Conservation (phyloP, 345 rosid genomes). For the Dipteronia dyeriana region DNA sequence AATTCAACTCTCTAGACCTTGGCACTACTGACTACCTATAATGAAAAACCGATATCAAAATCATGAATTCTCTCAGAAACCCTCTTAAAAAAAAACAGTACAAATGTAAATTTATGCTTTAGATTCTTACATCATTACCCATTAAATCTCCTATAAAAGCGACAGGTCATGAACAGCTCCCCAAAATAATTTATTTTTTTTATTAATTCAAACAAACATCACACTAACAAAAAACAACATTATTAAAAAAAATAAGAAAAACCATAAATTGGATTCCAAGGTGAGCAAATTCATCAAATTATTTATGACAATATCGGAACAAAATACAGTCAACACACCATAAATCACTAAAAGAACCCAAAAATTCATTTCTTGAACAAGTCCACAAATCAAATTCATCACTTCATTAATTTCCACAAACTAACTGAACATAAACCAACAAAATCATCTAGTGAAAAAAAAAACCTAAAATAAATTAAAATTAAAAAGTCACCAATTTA, state of each 20-base stretch:
- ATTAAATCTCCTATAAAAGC: too few species aligned
- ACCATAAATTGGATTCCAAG: not conserved
- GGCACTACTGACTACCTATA: not conserved
- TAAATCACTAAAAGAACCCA: not conserved
- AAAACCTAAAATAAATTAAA: not conserved
- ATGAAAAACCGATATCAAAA: not conserved
- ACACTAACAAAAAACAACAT: too few species aligned
- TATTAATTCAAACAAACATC: too few species aligned
- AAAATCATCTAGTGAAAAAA: not conserved
- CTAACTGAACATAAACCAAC: not conserved
- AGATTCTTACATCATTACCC: too few species aligned
- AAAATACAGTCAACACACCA: not conserved
- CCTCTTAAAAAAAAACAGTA: too few species aligned
- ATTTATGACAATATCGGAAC: not conserved
- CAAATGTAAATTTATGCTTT: too few species aligned
- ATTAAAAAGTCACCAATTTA: conserved; percentile 56
- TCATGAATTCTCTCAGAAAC: not conserved
- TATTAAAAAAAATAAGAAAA: too few species aligned
- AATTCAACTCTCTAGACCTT: not conserved
- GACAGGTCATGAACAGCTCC: too few species aligned
- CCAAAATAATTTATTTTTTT: too few species aligned
- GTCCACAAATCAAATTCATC: not conserved
- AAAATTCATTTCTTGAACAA: not conserved
- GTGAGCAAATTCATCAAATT: not conserved
- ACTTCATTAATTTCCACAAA: too few species aligned